Conservation (phyloP, 345 rosid genomes). For the Cardamine occulta region DNA sequence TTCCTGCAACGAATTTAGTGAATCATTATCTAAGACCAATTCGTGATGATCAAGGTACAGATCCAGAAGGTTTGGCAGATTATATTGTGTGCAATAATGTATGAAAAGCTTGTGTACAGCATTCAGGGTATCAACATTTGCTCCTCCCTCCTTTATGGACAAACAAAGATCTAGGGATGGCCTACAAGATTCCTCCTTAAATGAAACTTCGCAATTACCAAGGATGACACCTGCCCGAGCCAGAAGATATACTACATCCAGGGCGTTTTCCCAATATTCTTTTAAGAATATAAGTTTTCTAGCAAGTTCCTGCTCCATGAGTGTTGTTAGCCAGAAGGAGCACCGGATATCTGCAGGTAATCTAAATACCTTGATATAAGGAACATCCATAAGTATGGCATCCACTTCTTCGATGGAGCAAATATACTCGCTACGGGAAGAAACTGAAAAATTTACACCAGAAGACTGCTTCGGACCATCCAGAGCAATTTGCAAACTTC, state of each 20-base stretch:
- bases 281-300: conserved; percentile 74
- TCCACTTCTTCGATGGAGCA: conserved; percentile 78
- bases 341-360: conserved; percentile 58
- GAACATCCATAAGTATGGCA: conserved; percentile 79
- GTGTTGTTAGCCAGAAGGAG: conserved; percentile 75
- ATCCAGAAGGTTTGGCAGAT: conserved; percentile 87
- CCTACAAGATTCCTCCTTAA: conserved; percentile 51
- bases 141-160: conserved; percentile 50
- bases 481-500: conserved; percentile 78
- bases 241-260: conserved; percentile 70
- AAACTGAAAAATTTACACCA: conserved; percentile 48
- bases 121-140: conserved; percentile 45
- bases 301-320: conserved; percentile 86
- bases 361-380: conserved; percentile 71
- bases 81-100: conserved; percentile 64
- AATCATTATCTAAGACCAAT: conserved; percentile 64
- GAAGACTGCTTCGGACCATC: conserved; percentile 62
- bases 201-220: conserved; percentile 47
- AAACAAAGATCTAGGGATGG: conserved; percentile 54
- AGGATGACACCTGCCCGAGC: conserved; percentile 78
- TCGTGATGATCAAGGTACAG: conserved; percentile 82
- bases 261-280: conserved; percentile 85
- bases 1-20: conserved; percentile 58
- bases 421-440: conserved; percentile 58
- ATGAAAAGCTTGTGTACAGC: conserved; percentile 74